Evolutionary conservation across 305 asterid species (phyloP).

Genomic region (Salvia sclarea): DNA sequence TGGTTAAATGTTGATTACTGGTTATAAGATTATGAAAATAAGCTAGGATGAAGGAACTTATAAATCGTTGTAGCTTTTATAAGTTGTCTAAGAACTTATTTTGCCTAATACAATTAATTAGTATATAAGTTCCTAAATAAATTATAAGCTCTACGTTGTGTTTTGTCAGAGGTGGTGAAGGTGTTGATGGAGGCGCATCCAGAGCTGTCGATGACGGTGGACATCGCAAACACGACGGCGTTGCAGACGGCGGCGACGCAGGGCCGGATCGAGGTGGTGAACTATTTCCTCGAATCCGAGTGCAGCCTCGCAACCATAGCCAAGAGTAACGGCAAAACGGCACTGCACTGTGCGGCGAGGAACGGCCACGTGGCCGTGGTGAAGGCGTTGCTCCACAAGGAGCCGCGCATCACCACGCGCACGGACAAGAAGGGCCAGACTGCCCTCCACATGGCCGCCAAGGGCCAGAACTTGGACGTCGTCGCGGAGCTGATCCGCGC

Average conservation of each 20-base stretch:
- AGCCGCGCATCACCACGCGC: conserved; percentile 38
- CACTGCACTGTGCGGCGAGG: conserved; percentile 54
- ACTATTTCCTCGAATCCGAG: conserved; percentile 64
- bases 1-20: too few species aligned
- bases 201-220: conserved; percentile 88
- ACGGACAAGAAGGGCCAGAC: conserved; percentile 61
- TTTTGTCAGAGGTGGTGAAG: conserved; percentile 71
- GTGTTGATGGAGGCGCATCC: conserved; percentile 81
- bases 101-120: too few species aligned
- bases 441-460: conserved; percentile 64
- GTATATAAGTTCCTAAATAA: too few species aligned
- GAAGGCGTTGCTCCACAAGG: conserved; percentile 44
- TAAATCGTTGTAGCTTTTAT: too few species aligned
- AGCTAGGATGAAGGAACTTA: too few species aligned
- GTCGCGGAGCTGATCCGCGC: conserved; percentile 43
- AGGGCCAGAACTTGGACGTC: conserved; percentile 51
- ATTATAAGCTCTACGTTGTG: too few species aligned
- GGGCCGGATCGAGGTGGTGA: conserved; percentile 78
- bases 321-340: conserved; percentile 58
- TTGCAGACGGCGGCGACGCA: conserved; percentile 82
- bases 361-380: conserved; percentile 52
- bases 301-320: conserved; percentile 69
- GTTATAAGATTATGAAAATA: too few species aligned
- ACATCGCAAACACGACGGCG: conserved; percentile 76
- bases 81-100: too few species aligned